These are phyloP conservation scores for Hypomontagnella submonticulosa DNA, from an alignment of 495 filamentous ascomycete species.

Conservation along the genomic window DNA sequence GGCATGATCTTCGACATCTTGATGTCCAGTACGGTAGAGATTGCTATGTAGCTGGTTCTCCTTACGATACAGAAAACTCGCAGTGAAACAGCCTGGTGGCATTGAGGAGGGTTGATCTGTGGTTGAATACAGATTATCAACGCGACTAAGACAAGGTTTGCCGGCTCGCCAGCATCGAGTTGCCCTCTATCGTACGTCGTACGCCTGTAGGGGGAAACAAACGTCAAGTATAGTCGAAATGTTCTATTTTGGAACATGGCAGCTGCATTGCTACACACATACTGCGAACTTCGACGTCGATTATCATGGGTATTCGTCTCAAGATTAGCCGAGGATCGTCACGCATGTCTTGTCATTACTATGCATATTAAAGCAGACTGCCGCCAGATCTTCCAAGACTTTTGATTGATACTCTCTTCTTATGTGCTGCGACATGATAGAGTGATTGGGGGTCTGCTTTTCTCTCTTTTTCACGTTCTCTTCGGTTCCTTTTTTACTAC, in stretches of 20 bases:
- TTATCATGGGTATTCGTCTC: conserved; percentile 35
- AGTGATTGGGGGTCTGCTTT: conserved; percentile 35
- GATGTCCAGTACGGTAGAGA: conserved; percentile 28
- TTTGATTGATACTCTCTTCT: conserved; percentile 40
- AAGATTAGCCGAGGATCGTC: conserved; percentile 34
- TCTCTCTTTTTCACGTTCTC: conserved; percentile 34
- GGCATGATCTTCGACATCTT: conserved; percentile 30
- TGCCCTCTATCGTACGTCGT: conserved; percentile 14
- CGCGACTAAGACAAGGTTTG: conserved; percentile 32
- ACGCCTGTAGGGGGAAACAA: not conserved
- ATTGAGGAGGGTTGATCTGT: conserved; percentile 24
- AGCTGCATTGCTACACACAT: conserved; percentile 4
- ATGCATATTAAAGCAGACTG: conserved; percentile 42
- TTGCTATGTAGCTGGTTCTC: conserved; percentile 18
- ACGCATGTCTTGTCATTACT: conserved; percentile 27
- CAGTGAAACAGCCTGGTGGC: conserved; percentile 34
- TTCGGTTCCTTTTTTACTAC: conserved; percentile 28
- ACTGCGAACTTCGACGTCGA: conserved; percentile 23
- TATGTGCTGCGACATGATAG: conserved; percentile 28
- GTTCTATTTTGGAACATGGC: conserved; percentile 27
- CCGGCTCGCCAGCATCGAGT: conserved; percentile 33
- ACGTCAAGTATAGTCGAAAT: conserved; percentile 38
- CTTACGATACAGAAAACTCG: conserved; percentile 11
- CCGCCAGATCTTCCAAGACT: conserved; percentile 47
- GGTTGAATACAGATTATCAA: conserved; percentile 24